Conservation (phyloP, 2,329 filamentous ascomycete species). For the Venturiaceae sp. region DNA sequence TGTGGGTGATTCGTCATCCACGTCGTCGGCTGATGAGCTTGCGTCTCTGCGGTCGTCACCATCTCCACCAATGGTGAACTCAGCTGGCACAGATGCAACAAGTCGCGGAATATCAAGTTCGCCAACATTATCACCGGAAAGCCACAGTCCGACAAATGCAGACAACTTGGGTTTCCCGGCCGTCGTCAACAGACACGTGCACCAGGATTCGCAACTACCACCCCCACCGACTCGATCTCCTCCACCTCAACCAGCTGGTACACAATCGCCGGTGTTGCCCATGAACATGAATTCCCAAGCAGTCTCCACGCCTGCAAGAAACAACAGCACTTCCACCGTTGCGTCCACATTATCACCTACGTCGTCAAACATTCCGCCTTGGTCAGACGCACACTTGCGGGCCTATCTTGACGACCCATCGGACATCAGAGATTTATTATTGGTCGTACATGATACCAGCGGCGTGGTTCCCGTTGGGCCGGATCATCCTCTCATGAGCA, state of each 20-base stretch:
- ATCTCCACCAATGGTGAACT: not conserved
- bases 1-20: conserved; percentile 54
- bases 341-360: not conserved
- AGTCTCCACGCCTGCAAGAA: not conserved
- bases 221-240: conserved; percentile 3
- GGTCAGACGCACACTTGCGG: conserved; percentile 79
- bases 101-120: not conserved
- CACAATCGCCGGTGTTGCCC: not conserved
- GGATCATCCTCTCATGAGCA: conserved; percentile 77
- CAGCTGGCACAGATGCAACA: not conserved
- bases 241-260: conserved; percentile 2
- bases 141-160: not conserved
- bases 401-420: conserved; percentile 72
- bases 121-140: not conserved
- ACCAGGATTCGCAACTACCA: not conserved
- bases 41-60: not conserved
- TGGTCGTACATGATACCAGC: conserved; percentile 87
- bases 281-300: not conserved
- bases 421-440: conserved; percentile 80
- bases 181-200: not conserved
- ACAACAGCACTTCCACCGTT: conserved; percentile 4
- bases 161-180: not conserved
- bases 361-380: conserved; percentile 40
- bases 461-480: conserved; percentile 67
- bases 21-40: conserved; percentile 5